phyloP scores from a whole-genome alignment of 129 eudicot species.

The Pulicaria dysenterica region DNA sequence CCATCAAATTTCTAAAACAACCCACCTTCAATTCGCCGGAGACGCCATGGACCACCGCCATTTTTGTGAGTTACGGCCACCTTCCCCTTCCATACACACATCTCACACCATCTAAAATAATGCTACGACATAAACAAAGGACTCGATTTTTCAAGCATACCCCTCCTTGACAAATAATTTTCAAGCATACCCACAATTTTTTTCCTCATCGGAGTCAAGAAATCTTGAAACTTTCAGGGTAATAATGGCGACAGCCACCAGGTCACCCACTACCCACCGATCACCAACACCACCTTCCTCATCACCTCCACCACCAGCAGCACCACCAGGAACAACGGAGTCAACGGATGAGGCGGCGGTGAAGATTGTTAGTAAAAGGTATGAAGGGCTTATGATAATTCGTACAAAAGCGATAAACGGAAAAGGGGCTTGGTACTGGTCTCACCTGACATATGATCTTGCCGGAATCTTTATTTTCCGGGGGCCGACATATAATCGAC shows the following conservation, averaged over 20 bases:
- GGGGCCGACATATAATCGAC: not conserved
- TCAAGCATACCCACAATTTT: slow-evolving; percentile 20
- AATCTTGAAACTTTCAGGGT: slow-evolving; percentile 22
- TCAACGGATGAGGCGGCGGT: slow-evolving; percentile 57
- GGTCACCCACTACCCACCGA: slow-evolving; percentile 30
- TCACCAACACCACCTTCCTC: slow-evolving; percentile 23
- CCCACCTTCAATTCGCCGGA: slow-evolving; percentile 37
- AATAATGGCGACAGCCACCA: slow-evolving; percentile 44
- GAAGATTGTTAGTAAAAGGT: slow-evolving; percentile 65
- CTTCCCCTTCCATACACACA: slow-evolving; percentile 23
- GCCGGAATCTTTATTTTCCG: slow-evolving; percentile 22
- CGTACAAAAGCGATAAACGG: slow-evolving; percentile 84
- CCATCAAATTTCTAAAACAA: slow-evolving; percentile 15
- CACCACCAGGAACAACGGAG: slow-evolving; percentile 17
- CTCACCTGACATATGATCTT: slow-evolving; percentile 67
- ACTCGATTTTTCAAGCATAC: slow-evolving; percentile 24
- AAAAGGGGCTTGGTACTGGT: slow-evolving; percentile 99
- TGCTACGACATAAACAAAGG: slow-evolving; percentile 16
- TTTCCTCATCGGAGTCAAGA: slow-evolving; percentile 22
- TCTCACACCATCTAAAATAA: slow-evolving; percentile 13
- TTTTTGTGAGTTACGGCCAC: slow-evolving; percentile 38
- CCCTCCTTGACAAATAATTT: slow-evolving; percentile 23
- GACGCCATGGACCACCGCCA: slow-evolving; percentile 53
- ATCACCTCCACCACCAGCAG: slow-evolving; percentile 20
- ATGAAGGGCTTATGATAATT: slow-evolving; percentile 69